A percentile compares a stretch with the other conserved stretches of the same genome.
Conservation (phyloP, 2,329 filamentous ascomycete species). For the Lachnellula willkommii region DNA sequence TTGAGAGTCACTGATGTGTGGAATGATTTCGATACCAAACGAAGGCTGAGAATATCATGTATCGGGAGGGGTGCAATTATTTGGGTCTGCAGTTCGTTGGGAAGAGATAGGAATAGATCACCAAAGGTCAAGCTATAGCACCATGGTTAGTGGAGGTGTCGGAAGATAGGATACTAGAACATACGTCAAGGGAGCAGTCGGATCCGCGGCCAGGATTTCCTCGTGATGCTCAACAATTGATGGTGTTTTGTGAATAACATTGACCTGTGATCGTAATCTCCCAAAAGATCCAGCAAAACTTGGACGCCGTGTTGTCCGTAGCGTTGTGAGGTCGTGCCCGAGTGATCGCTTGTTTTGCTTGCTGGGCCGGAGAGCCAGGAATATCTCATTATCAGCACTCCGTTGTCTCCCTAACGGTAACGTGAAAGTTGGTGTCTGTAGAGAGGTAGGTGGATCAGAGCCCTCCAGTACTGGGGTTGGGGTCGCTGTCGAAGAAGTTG, state of each 20-base stretch:
- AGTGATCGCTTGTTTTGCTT: constrained; percentile 32
- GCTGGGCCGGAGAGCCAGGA: constrained; percentile 20
- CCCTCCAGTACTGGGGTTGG: constrained; percentile 3
- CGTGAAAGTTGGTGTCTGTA: constrained; percentile 24
- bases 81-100: constrained; percentile 58
- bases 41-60: constrained; percentile 54
- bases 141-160: constrained; percentile 8
- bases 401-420: constrained; percentile 29
- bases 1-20: constrained; percentile 55
- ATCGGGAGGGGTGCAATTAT: constrained; percentile 56
- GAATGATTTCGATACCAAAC: constrained; percentile 53
- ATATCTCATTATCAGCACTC: constrained; percentile 17
- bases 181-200: constrained; percentile 20
- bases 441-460: constrained; percentile 6
- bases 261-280: constrained; percentile 29
- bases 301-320: constrained; percentile 29
- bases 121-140: constrained; percentile 42
- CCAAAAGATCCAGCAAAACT: constrained; percentile 30
- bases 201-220: constrained; percentile 23
- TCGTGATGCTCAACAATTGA: constrained; percentile 27
- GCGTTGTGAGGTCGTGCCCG: constrained; percentile 28
- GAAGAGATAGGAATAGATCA: constrained; percentile 52
- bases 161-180: neutral
- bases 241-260: constrained; percentile 24
- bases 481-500: constrained; percentile 30